Conservation (phyloP, 345 rosid genomes). For the Conringia planisiliqua region DNA sequence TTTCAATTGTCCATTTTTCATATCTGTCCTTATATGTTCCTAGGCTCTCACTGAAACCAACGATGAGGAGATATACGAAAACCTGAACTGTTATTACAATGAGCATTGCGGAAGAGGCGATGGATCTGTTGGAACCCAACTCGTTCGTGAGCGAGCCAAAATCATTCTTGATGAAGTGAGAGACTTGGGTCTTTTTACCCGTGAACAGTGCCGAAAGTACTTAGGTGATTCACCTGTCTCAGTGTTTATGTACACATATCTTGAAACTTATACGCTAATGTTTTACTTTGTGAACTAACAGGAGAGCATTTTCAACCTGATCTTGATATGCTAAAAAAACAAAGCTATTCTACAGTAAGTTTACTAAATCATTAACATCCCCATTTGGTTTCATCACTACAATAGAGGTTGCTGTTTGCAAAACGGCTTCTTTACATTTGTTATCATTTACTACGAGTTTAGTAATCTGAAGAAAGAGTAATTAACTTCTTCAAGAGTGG, state of each 20-base stretch:
- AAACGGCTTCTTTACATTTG: background rate
- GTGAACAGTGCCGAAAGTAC: constrained; percentile 68
- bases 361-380: constrained; percentile 4
- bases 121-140: constrained; percentile 83
- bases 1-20: background rate
- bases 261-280: constrained; percentile 17
- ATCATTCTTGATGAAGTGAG: constrained; percentile 86
- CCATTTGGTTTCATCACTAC: constrained; percentile 4
- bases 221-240: constrained; percentile 49
- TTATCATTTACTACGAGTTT: background rate
- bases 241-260: background rate
- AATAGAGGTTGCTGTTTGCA: background rate
- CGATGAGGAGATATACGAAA: constrained; percentile 73
- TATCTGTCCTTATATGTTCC: constrained; percentile 15
- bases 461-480: background rate
- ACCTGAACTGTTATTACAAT: constrained; percentile 56
- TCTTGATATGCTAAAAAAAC: constrained; percentile 59
- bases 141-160: constrained; percentile 79
- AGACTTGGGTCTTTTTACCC: constrained; percentile 64
- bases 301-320: constrained; percentile 82
- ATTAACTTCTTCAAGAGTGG: background rate
- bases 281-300: constrained; percentile 22
- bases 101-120: constrained; percentile 53
- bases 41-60: constrained; percentile 79
- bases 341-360: constrained; percentile 53